phyloP scores from a whole-genome alignment of 768 basidiomycete species.

The Pholiota microspora region DNA sequence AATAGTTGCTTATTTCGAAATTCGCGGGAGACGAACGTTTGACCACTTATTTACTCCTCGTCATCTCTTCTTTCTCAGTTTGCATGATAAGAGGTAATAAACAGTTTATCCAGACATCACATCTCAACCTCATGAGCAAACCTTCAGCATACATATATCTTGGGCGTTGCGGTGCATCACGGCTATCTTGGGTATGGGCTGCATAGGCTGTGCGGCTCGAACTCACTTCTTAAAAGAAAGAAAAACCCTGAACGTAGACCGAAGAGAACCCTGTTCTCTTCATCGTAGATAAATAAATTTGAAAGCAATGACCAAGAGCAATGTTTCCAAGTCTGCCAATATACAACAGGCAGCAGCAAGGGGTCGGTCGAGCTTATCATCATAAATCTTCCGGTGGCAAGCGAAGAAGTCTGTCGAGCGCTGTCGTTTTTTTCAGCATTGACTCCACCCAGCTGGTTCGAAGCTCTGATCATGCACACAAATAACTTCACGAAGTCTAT shows the following conservation, averaged over 20 bases:
- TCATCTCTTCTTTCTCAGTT: not conserved
- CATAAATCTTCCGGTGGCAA: not conserved
- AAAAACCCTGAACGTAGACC: not conserved
- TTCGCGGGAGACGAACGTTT: not conserved
- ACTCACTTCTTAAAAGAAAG: not conserved
- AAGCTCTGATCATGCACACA: not conserved
- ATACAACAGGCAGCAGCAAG: not conserved
- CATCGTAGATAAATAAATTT: no score
- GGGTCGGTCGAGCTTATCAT: not conserved
- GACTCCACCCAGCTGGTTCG: not conserved
- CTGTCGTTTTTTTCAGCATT: not conserved
- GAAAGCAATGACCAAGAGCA: no score
- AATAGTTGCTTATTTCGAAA: not conserved
- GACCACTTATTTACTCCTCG: not conserved
- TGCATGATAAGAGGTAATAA: not conserved
- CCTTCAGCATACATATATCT: no score
- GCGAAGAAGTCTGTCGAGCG: not conserved
- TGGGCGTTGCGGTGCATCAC: no score
- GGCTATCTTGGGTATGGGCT: no score
- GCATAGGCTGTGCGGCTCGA: not conserved
- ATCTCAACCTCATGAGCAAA: no score
- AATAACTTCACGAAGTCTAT: not conserved
- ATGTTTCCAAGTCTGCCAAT: not conserved
- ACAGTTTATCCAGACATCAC: not conserved
- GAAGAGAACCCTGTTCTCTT: not conserved